These are phyloP conservation scores for Sporobolomyces phaffii DNA, from an alignment of 768 basidiomycete genomes.

Conservation along the genomic window DNA sequence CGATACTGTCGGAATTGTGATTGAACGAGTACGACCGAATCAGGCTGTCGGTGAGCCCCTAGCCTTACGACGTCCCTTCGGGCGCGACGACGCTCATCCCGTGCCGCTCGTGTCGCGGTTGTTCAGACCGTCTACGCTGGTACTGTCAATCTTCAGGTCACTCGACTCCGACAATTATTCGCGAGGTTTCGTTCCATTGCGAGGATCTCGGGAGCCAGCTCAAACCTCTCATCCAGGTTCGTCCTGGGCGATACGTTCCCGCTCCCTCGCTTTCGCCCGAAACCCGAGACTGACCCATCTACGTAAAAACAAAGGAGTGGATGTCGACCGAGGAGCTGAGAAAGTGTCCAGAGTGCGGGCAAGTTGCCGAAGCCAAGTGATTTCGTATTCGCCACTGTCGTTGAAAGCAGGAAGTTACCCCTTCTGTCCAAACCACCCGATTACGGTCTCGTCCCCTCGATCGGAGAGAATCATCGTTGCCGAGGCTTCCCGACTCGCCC, in stretches of 20 bases:
- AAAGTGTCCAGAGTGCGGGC: constrained; percentile 66
- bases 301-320: constrained; percentile 58
- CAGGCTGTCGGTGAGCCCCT: constrained; percentile 60
- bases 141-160: constrained; percentile 66
- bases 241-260: too few species aligned
- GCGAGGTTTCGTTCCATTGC: constrained; percentile 78
- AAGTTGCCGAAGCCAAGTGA: constrained; percentile 58
- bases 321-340: constrained; percentile 61
- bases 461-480: too few species aligned
- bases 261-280: not conserved
- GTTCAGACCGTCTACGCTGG: constrained; percentile 79
- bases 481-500: too few species aligned
- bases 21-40: constrained; percentile 77
- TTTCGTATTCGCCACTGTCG: too few species aligned
- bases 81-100: too few species aligned
- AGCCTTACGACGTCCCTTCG: not conserved
- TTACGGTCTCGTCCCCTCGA: too few species aligned
- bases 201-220: constrained; percentile 88
- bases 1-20: constrained; percentile 82
- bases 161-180: constrained; percentile 63
- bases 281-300: not conserved
- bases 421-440: too few species aligned
- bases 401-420: too few species aligned
- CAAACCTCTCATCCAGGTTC: constrained; percentile 76
- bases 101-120: too few species aligned